phyloP scores from a whole-genome alignment of 768 basidiomycete species.

The Astraeus odoratus region DNA sequence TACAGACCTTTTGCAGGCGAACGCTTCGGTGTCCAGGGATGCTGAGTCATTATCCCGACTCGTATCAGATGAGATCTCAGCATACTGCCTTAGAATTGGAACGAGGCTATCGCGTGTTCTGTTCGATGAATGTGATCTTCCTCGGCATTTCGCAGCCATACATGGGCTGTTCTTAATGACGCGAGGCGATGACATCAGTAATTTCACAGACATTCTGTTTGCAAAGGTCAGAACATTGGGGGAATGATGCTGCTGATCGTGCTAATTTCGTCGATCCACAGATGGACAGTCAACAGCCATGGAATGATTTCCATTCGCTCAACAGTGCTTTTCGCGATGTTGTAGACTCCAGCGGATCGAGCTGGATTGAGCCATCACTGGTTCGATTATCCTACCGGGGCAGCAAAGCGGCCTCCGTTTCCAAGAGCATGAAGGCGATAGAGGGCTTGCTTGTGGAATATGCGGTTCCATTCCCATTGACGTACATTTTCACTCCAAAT shows the following conservation, averaged over 20 bases:
- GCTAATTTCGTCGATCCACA: constrained; percentile 19
- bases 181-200: constrained; percentile 68
- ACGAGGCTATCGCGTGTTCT: constrained; percentile 49
- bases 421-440: constrained; percentile 54
- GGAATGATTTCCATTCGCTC: constrained; percentile 80
- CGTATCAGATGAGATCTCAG: constrained; percentile 58
- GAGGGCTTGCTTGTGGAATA: constrained; percentile 72
- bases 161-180: constrained; percentile 73
- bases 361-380: constrained; percentile 61
- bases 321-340: constrained; percentile 72
- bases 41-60: constrained; percentile 53
- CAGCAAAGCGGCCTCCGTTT: constrained; percentile 36
- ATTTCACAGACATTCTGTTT: constrained; percentile 70
- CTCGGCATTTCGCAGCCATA: constrained; percentile 54
- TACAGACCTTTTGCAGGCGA: constrained; percentile 30
- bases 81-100: constrained; percentile 48
- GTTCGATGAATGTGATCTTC: constrained; percentile 58
- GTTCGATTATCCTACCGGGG: constrained; percentile 68
- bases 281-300: constrained; percentile 70
- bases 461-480: constrained; percentile 72
- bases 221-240: constrained; percentile 45
- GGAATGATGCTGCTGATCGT: no score
- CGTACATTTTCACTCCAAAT: constrained; percentile 63
- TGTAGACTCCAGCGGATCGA: constrained; percentile 41
- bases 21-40: constrained; percentile 36